Evolutionary conservation across 345 rosid genomes (phyloP), one percentile per base, ranked within the genome.

Genomic region (Euclidium syriacum): DNA sequence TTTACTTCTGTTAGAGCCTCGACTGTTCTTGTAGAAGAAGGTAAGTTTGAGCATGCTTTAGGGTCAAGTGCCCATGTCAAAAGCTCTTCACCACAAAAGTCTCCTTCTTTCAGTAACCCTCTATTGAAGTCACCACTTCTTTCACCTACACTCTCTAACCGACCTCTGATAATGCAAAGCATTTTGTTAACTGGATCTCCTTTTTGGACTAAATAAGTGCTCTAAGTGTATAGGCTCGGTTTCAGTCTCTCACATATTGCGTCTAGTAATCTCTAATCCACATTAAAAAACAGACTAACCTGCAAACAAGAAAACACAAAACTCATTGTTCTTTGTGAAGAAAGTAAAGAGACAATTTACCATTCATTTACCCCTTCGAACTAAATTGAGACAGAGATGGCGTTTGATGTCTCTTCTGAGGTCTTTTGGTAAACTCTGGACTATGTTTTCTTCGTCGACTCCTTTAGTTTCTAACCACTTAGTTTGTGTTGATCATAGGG

Each of bases 31-130:
- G 95, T 90, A 11, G 95, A 90, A 30, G 88, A 78, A 32, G 95
- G 91, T 53, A 90, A 81, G 68, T 79, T 90, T 12, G 73, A 74
- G 41, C 85, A 88, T 0, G 95, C 73, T 75, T 83, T 87, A 36
- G 96, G 96, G 62, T 89, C 95, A 52, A 89, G 73, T 11, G 96
- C 96, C 96, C 96, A 89, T 10, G 96, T 89, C 34, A 89, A 67
- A 64, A 89, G 85, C 77, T 89, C 96, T 79, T 88, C 96, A 0
- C 96, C 96, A 18, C 96, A 88, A 75, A 89, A 89, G 77, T 30
- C 29, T 81, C 92, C 92, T 74, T 85, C 92, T 68, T 83, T 83
- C 49, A 90, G 59, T 11, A 70, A 69, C 3, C 92, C 90, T 71
- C 85, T 64, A 62, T 90, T 87, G 79, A 79, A 90, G 70, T 87